phyloP scores from a whole-genome alignment of 73 alveolate genomes.

The Paraurostyla sp. region DNA sequence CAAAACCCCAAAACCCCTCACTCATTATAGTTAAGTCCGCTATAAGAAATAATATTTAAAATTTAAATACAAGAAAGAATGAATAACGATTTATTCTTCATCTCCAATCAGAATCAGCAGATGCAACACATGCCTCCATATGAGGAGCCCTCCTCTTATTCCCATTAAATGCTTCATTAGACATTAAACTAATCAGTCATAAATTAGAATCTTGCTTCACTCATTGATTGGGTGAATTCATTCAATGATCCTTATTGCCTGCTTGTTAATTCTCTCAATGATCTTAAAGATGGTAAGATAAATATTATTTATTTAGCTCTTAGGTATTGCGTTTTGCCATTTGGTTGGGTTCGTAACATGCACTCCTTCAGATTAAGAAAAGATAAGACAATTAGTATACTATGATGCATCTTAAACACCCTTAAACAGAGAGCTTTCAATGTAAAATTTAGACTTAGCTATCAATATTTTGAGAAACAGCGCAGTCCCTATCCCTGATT shows the following conservation, averaged over 20 bases:
- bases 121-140: conserved; percentile 6
- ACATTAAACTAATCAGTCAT: background rate
- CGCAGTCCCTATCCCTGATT: conserved; percentile 20
- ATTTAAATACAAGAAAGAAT: background rate
- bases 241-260: conserved; percentile 70
- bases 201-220: background rate
- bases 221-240: conserved; percentile 72
- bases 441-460: conserved; percentile 41
- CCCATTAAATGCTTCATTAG: background rate
- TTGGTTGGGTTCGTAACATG: conserved; percentile 54
- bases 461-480: conserved; percentile 22
- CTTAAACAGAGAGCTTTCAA: background rate
- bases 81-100: background rate
- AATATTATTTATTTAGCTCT: background rate
- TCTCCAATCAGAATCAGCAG: background rate
- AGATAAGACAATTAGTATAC: conserved; percentile 20
- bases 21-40: background rate
- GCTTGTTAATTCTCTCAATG: conserved; percentile 56
- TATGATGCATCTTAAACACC: conserved; percentile 30
- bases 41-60: background rate
- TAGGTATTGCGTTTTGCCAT: conserved; percentile 54
- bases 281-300: conserved; percentile 58
- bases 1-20: conserved; percentile 37
- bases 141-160: background rate
- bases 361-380: conserved; percentile 50